Evolutionary conservation across 139 green algal genomes (phyloP), one percentile per base, ranked within the genome.

Genomic region (Ostreobium quekettii): DNA sequence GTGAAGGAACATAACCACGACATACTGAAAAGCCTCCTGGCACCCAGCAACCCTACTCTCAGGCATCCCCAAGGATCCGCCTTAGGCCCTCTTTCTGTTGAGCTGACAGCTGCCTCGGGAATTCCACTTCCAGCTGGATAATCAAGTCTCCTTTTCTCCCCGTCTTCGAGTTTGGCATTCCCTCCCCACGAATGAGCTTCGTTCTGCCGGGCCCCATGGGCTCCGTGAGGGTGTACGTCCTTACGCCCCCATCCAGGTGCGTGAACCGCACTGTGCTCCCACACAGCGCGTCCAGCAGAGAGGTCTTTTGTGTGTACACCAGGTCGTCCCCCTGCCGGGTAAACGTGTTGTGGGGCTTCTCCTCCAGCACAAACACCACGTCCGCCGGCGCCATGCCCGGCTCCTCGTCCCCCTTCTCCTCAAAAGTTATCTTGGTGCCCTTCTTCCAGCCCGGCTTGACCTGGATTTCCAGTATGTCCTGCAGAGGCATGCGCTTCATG

Each of bases 371-470:
- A 65, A 97, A 97, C 24, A 96, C 78, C 2, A 97, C 82, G 80
- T 97, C 92, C 28, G 87, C 84, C 11, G 92, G 65, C 19, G 82
- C 72, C 6, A 73, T 63, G n/a, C 88, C 89, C 0, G 87, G 89
- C 28, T 77, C 60, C 76, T 95, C 84, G 56, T 97, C 90, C 31
- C 90, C 86, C 80, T 96, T 96, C 36, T 90, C 83, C 29, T 77
- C 74, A 71, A 97, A 97, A 0, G 92, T 98, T 62, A 98, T 84
- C 64, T 84, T 95, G 22, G 88, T 98, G 5, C 92, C 92, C 58
- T 88, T 84, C 79, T 98, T 98, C 90, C 90, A 98, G 0, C 93
- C 93, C 0, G 93, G 88, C 80, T 91, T 92, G 30, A 98, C 74
- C 19, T 90, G 66, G 48, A 98, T 86, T 57, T 85, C 84, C 37